Evolutionary conservation across 83 land plant genomes (phyloP), one percentile per base, ranked within the genome.

Genomic region (Diphasiastrum complanatum): DNA sequence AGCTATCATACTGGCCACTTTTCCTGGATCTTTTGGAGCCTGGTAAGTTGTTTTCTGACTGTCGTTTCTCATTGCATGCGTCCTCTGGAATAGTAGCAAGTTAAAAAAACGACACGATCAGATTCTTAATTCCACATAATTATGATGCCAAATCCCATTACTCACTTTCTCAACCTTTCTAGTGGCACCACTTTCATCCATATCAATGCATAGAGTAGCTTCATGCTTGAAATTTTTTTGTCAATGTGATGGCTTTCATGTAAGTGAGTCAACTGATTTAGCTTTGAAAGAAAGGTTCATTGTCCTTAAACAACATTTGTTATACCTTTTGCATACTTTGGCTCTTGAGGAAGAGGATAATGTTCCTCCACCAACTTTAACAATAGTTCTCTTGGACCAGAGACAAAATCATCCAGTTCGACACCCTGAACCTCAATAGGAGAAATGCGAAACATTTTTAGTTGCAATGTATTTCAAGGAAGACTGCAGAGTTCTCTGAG

Each of bases 391-490:
- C 91, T 79, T 51, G 98, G 98, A 34, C 98, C 98, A 0, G 98
- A 93, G 48, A 93, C 84, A 78, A 93, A 93, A 67, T 93, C 98
- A 76, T 93, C 98, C 40, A 93, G 81, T 52, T 93, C 98, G 48
- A 54, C 50, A 40, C 98, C 98, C 98, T 93, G 72, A 49, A 19
- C 8, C 5, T 49, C 25, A 28, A n/a, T 12, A 14, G 36, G 26
- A 29, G 24, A 36, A 67, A 30, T 26, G 40, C 19, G 25, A 59
- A 29, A 2, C 22, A 40, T n/a, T n/a, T n/a, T n/a, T n/a, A n/a
- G n/a, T n/a, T n/a, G n/a, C n/a, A n/a, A n/a, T n/a, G n/a, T n/a
- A n/a, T n/a, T n/a, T n/a, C n/a, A n/a, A n/a, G n/a, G n/a, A n/a
- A n/a, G n/a, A n/a, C n/a, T n/a, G n/a, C n/a, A n/a, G n/a, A n/a